Evolutionary conservation across 1,284 basidiomycete species (phyloP).

Genomic region (Ustilago trichophora): DNA sequence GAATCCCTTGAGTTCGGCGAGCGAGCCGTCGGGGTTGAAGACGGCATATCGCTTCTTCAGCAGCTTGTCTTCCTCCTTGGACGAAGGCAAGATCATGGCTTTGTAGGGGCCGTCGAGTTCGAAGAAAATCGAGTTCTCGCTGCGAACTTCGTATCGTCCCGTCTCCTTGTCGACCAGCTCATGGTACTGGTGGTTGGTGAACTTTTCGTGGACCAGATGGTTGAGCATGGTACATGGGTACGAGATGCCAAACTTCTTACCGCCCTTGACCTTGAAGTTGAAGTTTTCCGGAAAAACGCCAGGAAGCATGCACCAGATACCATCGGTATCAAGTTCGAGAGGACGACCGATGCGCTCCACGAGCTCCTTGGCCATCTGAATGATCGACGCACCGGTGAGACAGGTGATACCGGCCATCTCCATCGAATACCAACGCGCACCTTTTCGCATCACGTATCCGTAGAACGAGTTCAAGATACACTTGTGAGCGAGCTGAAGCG

Average conservation of each 20-base stretch:
- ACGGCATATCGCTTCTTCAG: constrained; percentile 99
- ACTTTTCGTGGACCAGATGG: constrained; percentile 91
- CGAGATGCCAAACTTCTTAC: constrained; percentile 89
- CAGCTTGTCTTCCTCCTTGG: constrained; percentile 98
- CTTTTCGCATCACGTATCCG: constrained; percentile 99
- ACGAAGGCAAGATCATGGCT: constrained; percentile 98
- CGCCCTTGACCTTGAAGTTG: constrained; percentile 87
- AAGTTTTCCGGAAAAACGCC: constrained; percentile 98
- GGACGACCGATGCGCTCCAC: constrained; percentile 98
- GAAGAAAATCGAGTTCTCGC: constrained; percentile 99
- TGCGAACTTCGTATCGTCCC: constrained; percentile 85
- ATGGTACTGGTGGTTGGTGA: constrained; percentile 99
- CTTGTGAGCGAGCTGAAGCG: constrained; percentile 99
- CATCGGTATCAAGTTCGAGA: constrained; percentile 97
- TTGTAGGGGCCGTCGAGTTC: constrained; percentile 98
- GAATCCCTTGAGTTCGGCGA: constrained; percentile 98
- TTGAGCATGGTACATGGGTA: constrained; percentile 99
- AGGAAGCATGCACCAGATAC: constrained; percentile 99
- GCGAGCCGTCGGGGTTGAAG: constrained; percentile 96
- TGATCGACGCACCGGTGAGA: constrained; percentile 97
- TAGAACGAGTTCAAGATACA: constrained; percentile 99
- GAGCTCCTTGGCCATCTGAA: constrained; percentile 95
- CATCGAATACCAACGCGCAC: constrained; percentile 99
- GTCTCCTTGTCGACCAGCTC: constrained; percentile 81
- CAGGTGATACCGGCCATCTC: constrained; percentile 99